Conservation (phyloP, 2,329 filamentous ascomycete species). For the Cladosporium sp. region DNA sequence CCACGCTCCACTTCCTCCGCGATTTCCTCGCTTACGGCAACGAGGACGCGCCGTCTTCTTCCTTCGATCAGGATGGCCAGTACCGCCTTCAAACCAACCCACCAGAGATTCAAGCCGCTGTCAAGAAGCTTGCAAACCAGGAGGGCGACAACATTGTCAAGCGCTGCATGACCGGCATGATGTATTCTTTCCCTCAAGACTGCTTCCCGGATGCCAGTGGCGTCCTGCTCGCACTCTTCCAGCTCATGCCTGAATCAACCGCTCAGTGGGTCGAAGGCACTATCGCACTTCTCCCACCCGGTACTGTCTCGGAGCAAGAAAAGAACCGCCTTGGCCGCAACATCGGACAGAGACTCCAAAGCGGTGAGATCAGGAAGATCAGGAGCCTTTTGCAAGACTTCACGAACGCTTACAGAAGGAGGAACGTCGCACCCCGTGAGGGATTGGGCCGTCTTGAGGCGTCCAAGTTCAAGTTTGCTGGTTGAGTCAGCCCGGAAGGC, state of each 20-base stretch:
- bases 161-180: conserved; percentile 92
- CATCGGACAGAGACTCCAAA: conserved; percentile 68
- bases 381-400: conserved; percentile 89
- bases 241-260: conserved; percentile 75
- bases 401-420: conserved; percentile 85
- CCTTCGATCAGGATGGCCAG: conserved; percentile 51
- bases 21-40: conserved; percentile 87
- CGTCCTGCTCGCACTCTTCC: conserved; percentile 83
- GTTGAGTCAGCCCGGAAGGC: not conserved
- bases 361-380: conserved; percentile 70
- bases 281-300: conserved; percentile 74
- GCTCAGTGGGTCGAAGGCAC: conserved; percentile 79
- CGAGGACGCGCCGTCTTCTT: conserved; percentile 58
- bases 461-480: conserved; percentile 71
- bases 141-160: conserved; percentile 75
- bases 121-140: conserved; percentile 64
- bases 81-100: conserved; percentile 52
- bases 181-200: conserved; percentile 96
- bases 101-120: conserved; percentile 64
- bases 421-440: conserved; percentile 92
- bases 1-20: conserved; percentile 86
- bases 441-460: conserved; percentile 84
- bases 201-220: conserved; percentile 93
- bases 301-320: conserved; percentile 74
- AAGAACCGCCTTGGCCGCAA: conserved; percentile 74